Evolutionary conservation across 768 basidiomycete genomes (phyloP).

Genomic region (Termitomyces sp.): DNA sequence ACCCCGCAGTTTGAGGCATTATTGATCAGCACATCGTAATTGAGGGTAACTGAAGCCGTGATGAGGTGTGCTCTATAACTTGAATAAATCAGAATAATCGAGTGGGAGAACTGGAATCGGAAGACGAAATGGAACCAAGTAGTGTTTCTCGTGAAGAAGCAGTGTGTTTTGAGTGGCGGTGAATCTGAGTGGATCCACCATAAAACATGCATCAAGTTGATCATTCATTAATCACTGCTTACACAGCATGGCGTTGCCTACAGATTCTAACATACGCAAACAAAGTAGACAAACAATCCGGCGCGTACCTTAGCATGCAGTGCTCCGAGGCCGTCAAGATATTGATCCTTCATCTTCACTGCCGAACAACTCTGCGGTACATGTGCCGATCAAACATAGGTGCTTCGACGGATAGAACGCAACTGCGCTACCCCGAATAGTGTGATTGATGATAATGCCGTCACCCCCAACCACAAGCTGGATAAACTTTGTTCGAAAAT

Average conservation of each 20-base stretch:
- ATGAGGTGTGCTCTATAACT: background rate
- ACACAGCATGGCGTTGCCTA: conserved; percentile 6
- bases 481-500: no score
- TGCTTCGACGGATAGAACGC: background rate
- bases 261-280: background rate
- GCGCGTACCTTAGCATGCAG: background rate
- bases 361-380: background rate
- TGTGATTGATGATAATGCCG: background rate
- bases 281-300: background rate
- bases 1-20: background rate
- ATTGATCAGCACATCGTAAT: background rate
- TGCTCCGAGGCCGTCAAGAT: background rate
- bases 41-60: background rate
- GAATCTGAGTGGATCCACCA: background rate
- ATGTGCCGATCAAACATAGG: background rate
- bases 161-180: background rate
- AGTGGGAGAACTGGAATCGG: background rate
- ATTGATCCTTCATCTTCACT: background rate
- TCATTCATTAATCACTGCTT: background rate
- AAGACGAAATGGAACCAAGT: background rate
- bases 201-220: background rate
- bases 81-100: background rate
- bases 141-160: background rate
- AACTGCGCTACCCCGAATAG: background rate
- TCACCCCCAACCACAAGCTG: background rate